Conservation (phyloP, 352 stramenopile species). For the Phytopythium litorale region DNA sequence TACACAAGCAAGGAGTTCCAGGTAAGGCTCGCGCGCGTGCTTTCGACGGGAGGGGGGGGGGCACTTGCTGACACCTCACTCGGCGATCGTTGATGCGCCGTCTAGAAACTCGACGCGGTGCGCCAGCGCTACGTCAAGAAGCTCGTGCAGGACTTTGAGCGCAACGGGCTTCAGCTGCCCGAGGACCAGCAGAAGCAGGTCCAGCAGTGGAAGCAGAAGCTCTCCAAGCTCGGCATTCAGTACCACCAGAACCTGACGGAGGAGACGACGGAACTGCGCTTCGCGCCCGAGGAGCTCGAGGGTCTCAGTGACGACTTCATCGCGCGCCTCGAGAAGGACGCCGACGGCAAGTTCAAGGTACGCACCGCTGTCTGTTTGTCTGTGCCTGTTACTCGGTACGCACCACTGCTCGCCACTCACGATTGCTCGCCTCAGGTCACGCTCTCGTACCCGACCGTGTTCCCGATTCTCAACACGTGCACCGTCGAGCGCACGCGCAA, state of each 20-base stretch:
- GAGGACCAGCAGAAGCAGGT: slow-evolving; percentile 66
- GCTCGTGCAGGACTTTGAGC: slow-evolving; percentile 79
- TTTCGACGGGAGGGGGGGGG: no score
- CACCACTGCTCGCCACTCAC: neutral
- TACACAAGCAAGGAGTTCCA: slow-evolving; percentile 39
- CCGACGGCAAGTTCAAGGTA: slow-evolving; percentile 81
- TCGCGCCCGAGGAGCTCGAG: slow-evolving; percentile 67
- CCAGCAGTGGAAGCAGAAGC: slow-evolving; percentile 80
- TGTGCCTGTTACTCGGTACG: neutral
- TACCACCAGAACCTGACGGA: slow-evolving; percentile 86
- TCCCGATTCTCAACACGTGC: slow-evolving; percentile 87
- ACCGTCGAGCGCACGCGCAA: slow-evolving; percentile 81
- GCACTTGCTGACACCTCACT: neutral
- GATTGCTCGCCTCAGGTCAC: slow-evolving; percentile 33
- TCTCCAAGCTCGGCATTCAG: slow-evolving; percentile 78
- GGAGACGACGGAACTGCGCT: slow-evolving; percentile 83
- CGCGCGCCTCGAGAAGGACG: slow-evolving; percentile 52
- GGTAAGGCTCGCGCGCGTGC: slow-evolving; percentile 13
- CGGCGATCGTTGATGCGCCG: neutral
- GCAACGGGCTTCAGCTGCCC: slow-evolving; percentile 77
- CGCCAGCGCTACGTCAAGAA: slow-evolving; percentile 79
- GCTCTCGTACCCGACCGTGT: slow-evolving; percentile 88
- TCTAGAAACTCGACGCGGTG: slow-evolving; percentile 43
- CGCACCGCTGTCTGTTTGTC: neutral
- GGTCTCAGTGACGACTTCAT: slow-evolving; percentile 83